Conservation (phyloP, 768 basidiomycete genomes). For the Candolleomyces aberdarensis region DNA sequence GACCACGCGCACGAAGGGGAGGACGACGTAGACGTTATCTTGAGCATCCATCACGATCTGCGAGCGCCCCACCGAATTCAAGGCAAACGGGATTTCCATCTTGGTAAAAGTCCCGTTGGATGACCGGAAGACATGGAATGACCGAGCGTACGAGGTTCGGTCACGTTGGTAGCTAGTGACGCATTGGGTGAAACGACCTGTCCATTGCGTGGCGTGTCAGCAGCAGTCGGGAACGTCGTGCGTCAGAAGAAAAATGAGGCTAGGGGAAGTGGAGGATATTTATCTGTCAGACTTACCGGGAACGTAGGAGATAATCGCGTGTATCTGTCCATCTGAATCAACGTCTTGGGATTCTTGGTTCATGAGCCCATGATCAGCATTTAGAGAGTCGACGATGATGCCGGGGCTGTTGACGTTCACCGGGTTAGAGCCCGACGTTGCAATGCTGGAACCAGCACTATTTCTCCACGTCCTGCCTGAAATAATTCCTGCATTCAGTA, state of each 20-base stretch:
- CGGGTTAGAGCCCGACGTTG: slow-evolving; percentile 38
- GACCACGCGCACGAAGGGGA: slow-evolving; percentile 40
- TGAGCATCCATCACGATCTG: slow-evolving; percentile 40
- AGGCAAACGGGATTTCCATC: slow-evolving; percentile 42
- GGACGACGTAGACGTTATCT: slow-evolving; percentile 44
- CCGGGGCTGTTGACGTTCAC: slow-evolving; percentile 42
- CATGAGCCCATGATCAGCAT: slow-evolving; percentile 50
- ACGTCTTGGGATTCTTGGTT: slow-evolving; percentile 50
- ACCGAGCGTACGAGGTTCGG: slow-evolving; percentile 31
- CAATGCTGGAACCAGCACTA: slow-evolving; percentile 34
- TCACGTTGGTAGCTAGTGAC: slow-evolving; percentile 39
- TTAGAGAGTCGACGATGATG: slow-evolving; percentile 40
- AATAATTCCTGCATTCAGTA: background rate
- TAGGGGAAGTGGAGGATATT: no score
- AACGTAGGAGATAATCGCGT: slow-evolving; percentile 47
- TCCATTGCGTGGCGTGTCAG: background rate
- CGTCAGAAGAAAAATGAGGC: background rate
- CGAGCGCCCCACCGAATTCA: slow-evolving; percentile 42
- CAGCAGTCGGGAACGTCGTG: background rate
- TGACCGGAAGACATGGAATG: slow-evolving; percentile 43
- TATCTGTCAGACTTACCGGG: slow-evolving; percentile 28
- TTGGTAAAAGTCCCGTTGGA: slow-evolving; percentile 41
- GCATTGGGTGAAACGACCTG: slow-evolving; percentile 45
- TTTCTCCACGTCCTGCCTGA: slow-evolving; percentile 45
- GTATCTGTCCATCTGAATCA: slow-evolving; percentile 42